phyloP scores from a whole-genome alignment of 495 filamentous ascomycete species.

The Cercophora scortea region DNA sequence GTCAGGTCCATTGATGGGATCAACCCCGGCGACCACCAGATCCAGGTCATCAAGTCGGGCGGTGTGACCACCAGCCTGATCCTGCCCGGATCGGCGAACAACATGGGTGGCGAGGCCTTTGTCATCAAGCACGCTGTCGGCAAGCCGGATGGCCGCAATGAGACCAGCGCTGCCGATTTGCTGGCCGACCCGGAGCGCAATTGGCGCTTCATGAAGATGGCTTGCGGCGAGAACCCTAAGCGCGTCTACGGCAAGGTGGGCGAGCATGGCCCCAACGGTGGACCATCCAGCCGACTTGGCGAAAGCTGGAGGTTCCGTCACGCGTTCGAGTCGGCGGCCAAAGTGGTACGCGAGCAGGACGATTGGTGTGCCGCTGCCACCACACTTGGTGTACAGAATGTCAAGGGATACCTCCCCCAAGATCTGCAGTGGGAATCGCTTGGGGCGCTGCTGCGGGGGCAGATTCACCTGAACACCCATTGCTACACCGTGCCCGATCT shows the following conservation, averaged over 20 bases:
- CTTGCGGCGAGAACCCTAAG: constrained; percentile 59
- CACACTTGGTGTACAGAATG: constrained; percentile 26
- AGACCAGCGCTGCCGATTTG: constrained; percentile 41
- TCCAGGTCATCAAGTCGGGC: constrained; percentile 56
- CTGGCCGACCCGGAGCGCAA: constrained; percentile 40
- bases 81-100: constrained; percentile 56
- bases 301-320: constrained; percentile 58
- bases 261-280: constrained; percentile 24
- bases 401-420: constrained; percentile 40
- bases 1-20: constrained; percentile 51
- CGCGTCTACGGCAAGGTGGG: constrained; percentile 39
- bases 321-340: constrained; percentile 50
- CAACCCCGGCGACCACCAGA: constrained; percentile 41
- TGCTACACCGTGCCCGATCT: constrained; percentile 61
- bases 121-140: constrained; percentile 54
- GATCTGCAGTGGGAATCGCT: constrained; percentile 51
- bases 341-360: constrained; percentile 44
- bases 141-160: constrained; percentile 38
- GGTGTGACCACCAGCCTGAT: constrained; percentile 62
- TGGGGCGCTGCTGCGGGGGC: constrained; percentile 49
- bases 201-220: constrained; percentile 64
- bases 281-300: constrained; percentile 37
- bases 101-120: constrained; percentile 60
- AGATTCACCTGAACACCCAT: constrained; percentile 56
- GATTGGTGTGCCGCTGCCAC: constrained; percentile 51